Conservation (phyloP, 2,329 filamentous ascomycete genomes). For the Pseudopyrenochaeta lycopersici region DNA sequence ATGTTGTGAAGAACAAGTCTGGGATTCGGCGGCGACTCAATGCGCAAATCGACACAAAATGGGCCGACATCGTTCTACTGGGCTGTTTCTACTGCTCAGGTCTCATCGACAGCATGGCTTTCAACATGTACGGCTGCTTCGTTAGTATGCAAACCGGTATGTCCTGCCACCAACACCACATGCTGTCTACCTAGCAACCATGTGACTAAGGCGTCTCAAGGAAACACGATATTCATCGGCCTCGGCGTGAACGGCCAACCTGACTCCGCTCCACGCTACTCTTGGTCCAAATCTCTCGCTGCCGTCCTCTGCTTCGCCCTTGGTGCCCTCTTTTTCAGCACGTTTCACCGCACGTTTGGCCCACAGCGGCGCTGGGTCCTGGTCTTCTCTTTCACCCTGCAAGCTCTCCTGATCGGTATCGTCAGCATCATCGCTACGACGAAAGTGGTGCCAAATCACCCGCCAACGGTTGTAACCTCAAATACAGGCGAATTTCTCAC, state of each 20-base stretch:
- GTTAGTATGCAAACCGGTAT: constrained; percentile 64
- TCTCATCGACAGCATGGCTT: constrained; percentile 58
- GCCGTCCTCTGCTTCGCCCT: constrained; percentile 63
- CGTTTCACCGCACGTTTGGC: constrained; percentile 64
- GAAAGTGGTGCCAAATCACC: too few relatives aligned
- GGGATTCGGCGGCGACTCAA: too few relatives aligned
- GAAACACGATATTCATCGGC: constrained; percentile 70
- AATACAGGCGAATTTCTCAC: constrained; percentile 52
- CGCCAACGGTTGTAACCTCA: constrained; percentile 43
- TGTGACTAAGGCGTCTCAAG: too few relatives aligned
- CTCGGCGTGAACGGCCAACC: constrained; percentile 66
- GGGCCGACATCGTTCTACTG: too few relatives aligned
- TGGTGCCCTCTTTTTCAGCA: constrained; percentile 56
- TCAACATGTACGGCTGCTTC: constrained; percentile 60
- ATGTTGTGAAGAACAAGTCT: too few relatives aligned
- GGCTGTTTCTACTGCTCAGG: too few relatives aligned
- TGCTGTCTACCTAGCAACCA: too few relatives aligned
- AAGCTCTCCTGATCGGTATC: constrained; percentile 61
- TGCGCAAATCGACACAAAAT: too few relatives aligned
- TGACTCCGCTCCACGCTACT: constrained; percentile 54
- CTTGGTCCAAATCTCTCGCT: constrained; percentile 18
- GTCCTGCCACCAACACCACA: too few relatives aligned
- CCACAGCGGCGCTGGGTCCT: constrained; percentile 60
- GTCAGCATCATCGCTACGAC: too few relatives aligned
- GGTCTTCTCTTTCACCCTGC: constrained; percentile 60